These are phyloP conservation scores for Globisporangium nunn DNA, from an alignment of 352 stramenopile genomes.

Conservation along the genomic window DNA sequence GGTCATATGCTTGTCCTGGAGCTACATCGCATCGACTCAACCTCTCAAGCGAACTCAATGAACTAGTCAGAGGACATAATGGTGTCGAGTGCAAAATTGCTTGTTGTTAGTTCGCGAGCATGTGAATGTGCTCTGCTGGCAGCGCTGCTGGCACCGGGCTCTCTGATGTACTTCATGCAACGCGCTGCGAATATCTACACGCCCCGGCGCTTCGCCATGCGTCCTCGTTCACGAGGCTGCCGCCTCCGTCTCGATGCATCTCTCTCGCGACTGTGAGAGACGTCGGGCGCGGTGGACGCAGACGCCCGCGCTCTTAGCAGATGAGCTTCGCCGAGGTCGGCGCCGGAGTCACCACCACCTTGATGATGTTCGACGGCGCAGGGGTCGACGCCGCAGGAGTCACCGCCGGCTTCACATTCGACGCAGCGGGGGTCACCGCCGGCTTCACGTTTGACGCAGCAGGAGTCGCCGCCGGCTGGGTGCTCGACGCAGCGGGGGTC, in stretches of 20 bases:
- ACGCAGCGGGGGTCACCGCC: conserved; percentile 7
- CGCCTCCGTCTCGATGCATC: no score
- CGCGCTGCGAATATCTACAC: neutral
- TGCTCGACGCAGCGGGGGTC: neutral
- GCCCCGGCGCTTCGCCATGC: no score
- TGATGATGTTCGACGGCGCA: conserved; percentile 1
- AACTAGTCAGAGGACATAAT: neutral
- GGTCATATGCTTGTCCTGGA: no score
- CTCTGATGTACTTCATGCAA: neutral
- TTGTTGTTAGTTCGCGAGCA: neutral
- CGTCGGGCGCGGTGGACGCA: no score
- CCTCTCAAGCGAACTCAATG: no score
- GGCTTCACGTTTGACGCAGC: neutral
- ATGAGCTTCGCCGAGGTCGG: conserved; percentile 14
- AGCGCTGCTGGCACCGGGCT: neutral
- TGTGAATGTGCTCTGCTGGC: neutral
- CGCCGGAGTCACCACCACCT: conserved; percentile 4
- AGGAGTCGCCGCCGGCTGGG: conserved; percentile 2
- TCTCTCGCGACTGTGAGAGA: no score
- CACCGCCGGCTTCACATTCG: conserved; percentile 3
- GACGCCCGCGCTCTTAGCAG: conserved; percentile 8
- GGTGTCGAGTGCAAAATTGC: neutral
- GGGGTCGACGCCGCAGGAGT: conserved; percentile 8
- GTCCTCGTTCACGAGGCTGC: no score
- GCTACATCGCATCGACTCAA: no score